phyloP scores from a whole-genome alignment of 495 filamentous ascomycete species.

The Neurospora sp. region DNA sequence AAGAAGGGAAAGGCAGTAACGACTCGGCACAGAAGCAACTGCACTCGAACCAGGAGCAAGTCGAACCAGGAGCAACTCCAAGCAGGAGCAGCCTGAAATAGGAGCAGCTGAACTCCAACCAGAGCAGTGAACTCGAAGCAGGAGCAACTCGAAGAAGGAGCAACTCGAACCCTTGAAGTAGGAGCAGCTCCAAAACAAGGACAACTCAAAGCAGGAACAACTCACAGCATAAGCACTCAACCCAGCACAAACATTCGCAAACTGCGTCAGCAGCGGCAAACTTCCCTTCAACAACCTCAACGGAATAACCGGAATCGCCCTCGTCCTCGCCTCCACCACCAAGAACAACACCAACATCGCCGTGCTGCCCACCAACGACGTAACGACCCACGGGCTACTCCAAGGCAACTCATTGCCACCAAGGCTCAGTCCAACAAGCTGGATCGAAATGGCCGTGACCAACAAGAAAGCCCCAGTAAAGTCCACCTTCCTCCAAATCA shows the following conservation, averaged over 20 bases:
- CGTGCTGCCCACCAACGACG: conserved; percentile 40
- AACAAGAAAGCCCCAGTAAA: conserved; percentile 43
- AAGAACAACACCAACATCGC: conserved; percentile 41
- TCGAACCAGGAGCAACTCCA: neutral
- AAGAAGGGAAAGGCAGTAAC: neutral
- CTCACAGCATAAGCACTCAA: conserved; percentile 55
- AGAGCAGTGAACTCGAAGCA: neutral
- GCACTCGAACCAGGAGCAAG: neutral
- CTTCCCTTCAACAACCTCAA: conserved; percentile 44
- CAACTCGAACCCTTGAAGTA: neutral
- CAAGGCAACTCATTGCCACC: conserved; percentile 55
- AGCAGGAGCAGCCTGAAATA: neutral
- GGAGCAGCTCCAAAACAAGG: neutral
- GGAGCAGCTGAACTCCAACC: neutral
- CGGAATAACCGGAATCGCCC: conserved; percentile 52
- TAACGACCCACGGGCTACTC: conserved; percentile 45
- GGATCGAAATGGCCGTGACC: conserved; percentile 46
- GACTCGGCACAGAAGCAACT: neutral
- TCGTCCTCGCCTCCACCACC: conserved; percentile 45
- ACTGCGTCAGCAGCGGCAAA: conserved; percentile 42
- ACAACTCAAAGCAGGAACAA: neutral
- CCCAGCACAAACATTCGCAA: conserved; percentile 52
- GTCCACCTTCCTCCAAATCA: conserved; percentile 47
- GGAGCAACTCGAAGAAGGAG: neutral
- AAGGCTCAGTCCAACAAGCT: conserved; percentile 50